Percentiles rank a stretch among this genome's conserved stretches.
Conservation (phyloP, 2,329 filamentous ascomycete genomes). For the Talaromyces amestolkiae region DNA sequence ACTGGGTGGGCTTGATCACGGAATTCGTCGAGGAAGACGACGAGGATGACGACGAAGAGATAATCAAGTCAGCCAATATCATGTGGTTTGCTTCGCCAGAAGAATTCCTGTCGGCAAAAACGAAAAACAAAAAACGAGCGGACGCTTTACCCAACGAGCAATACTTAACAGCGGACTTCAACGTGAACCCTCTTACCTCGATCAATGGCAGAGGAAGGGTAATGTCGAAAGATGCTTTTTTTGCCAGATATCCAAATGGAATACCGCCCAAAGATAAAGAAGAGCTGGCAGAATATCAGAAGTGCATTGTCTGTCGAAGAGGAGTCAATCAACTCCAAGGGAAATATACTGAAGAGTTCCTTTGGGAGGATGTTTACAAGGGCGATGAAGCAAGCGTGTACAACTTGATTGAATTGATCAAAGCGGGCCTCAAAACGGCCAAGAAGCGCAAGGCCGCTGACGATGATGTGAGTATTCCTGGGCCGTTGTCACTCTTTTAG, state of each 20-base stretch:
- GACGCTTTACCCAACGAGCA: slow-evolving; percentile 86
- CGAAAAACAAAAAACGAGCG: slow-evolving; percentile 73
- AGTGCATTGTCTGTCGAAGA: slow-evolving; percentile 83
- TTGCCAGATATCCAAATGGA: slow-evolving; percentile 68
- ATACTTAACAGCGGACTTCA: slow-evolving; percentile 84
- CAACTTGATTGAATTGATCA: slow-evolving; percentile 64
- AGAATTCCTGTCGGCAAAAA: slow-evolving; percentile 69
- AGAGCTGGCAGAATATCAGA: slow-evolving; percentile 70
- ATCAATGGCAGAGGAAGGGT: slow-evolving; percentile 88
- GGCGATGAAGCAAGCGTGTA: slow-evolving; percentile 65
- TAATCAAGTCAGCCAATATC: slow-evolving; percentile 73
- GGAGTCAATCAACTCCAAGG: slow-evolving; percentile 86
- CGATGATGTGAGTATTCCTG: slow-evolving; percentile 33
- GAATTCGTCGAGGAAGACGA: slow-evolving; percentile 74
- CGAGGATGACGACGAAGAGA: slow-evolving; percentile 55
- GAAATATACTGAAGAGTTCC: slow-evolving; percentile 87
- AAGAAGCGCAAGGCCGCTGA: slow-evolving; percentile 52
- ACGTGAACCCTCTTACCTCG: slow-evolving; percentile 79
- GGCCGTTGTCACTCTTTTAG: background rate
- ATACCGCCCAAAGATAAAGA: slow-evolving; percentile 63
- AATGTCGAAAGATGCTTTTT: slow-evolving; percentile 69
- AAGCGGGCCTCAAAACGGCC: slow-evolving; percentile 63
- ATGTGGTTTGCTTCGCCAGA: slow-evolving; percentile 91
- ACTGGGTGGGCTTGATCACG: slow-evolving; percentile 88
- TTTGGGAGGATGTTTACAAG: slow-evolving; percentile 81